Evolutionary conservation across 192 early-diverging fungal species (phyloP), one percentile per base, ranked within the genome.

Genomic region (Glomus cerebriforme): DNA sequence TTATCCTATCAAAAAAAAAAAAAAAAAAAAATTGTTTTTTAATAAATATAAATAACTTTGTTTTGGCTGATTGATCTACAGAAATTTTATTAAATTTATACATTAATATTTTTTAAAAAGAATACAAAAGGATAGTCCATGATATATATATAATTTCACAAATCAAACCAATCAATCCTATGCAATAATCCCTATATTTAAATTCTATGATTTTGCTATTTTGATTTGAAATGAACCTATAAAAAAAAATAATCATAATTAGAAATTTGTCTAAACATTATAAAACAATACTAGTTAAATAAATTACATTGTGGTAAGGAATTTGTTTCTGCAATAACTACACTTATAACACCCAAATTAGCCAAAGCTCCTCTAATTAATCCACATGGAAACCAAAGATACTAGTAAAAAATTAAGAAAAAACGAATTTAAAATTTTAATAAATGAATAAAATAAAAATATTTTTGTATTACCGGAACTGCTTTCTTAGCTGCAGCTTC

Each of bases 381-480:
- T 3, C 98, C 98, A 79, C 98, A 99, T 1, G 98, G 98, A 78
- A 97, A 93, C 88, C 96, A 97, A 17, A 97, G 89, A 86, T 96
- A 95, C 90, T 95, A 81, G 31, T 17, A 43, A 4, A 24, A 13
- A 62, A 54, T 10, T 59, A 66, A 15, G 81, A n/a, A 29, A 60
- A 17, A 60, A 27, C 1, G 9, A 39, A 29, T 24, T 47, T 37
- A 65, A 70, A 35, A 29, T 43, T 58, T 10, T 24, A 27, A 10
- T 29, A 59, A 35, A 79, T 32, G n/a, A 62, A 22, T 17, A 70
- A 13, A 79, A n/a, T n/a, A 54, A 49, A 12, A 73, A 17, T 29
- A 59, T 75, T 19, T 27, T 29, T 27, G 59, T 49, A 84, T 80
- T 87, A 95, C 94, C 17, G 96, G 93, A 77, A 92, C 89, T 6